A percentile compares a stretch with the other conserved stretches of the same genome.
Conservation (phyloP, 2,329 filamentous ascomycete genomes). For the Thelonectria discophora region DNA sequence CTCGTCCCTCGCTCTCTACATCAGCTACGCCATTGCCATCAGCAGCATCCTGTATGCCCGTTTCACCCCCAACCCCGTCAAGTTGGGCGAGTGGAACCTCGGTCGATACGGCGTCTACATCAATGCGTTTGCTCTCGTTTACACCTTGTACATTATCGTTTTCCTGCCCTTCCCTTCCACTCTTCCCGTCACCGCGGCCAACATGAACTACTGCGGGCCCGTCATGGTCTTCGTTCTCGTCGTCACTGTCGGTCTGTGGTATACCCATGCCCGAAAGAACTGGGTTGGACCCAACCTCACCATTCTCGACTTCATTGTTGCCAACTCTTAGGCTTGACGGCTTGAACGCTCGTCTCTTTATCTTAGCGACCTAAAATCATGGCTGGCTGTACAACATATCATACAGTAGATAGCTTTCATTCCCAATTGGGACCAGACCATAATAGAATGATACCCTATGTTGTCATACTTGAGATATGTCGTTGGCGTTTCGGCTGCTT, state of each 20-base stretch:
- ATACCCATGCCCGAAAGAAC: slow-evolving; percentile 32
- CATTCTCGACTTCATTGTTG: slow-evolving; percentile 39
- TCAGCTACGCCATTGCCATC: slow-evolving; percentile 41
- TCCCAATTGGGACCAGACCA: too few species aligned
- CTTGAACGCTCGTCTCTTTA: background rate
- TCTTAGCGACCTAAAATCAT: background rate
- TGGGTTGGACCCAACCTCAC: slow-evolving; percentile 37
- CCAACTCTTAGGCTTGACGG: slow-evolving; percentile 19
- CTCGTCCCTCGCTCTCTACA: slow-evolving; percentile 37
- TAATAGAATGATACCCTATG: too few species aligned
- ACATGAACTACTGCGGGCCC: slow-evolving; percentile 40
- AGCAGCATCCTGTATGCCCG: slow-evolving; percentile 37
- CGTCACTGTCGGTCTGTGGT: slow-evolving; percentile 34
- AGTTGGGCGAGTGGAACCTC: slow-evolving; percentile 40
- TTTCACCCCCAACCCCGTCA: slow-evolving; percentile 19
- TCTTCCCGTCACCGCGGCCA: slow-evolving; percentile 32
- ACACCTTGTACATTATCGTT: slow-evolving; percentile 38
- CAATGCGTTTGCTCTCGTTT: slow-evolving; percentile 35
- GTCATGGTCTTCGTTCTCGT: slow-evolving; percentile 36
- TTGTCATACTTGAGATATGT: too few species aligned
- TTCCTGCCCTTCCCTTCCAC: slow-evolving; percentile 40
- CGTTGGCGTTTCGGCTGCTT: too few species aligned
- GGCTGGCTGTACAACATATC: background rate
- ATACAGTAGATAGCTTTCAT: too few species aligned
- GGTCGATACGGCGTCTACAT: slow-evolving; percentile 30